Evolutionary conservation across 768 basidiomycete genomes (phyloP), one percentile per base, ranked within the genome.

Genomic region (Tephrocybe sp.): DNA sequence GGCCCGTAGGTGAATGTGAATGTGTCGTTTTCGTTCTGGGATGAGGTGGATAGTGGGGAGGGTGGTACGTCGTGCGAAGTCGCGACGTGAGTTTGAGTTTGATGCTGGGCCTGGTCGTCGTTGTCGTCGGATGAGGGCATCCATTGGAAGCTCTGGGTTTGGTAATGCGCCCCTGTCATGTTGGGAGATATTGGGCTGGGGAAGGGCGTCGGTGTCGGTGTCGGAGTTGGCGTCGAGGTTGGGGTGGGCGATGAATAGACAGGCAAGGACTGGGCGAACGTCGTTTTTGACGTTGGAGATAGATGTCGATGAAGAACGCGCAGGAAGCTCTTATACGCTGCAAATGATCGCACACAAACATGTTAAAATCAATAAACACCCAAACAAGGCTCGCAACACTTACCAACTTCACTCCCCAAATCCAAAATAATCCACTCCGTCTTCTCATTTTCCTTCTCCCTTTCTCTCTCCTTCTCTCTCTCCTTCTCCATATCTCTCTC

Each of bases 381-480:
- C 7, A 13, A 11, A 49, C 17, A 52, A 5, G 10, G 41, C 34
- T 13, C 31, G 31, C 20, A 48, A 49, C 5, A 54, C 53, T 34
- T 32, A 53, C 61, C 56, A 22, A 53, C 17, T 10, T 62, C 61
- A 20, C 36, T 53, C 1, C 75, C 72, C 63, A 82, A 61, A 60
- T 83, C 81, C 16, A 83, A 63, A 8, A 77, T 72, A 14, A 82
- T 66, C 77, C 74, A 82, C 48, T 81, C 79, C 0, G 66, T 71
- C 22, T 67, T 68, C 9, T 68, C 66, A 1, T 64, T 65, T 9
- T 58, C 55, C 44, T 57, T 58, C 41, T 54, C 59, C 13, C 32
- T 40, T 26, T 52, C 58, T 30, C 35, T 40, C 57, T 59, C 56
- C 44, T 57, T 58, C 41, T 54, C 59, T 12, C 32, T 40, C 31